Percentiles rank a stretch among this genome's conserved stretches.
These are phyloP conservation scores for Ogataea sp. DNA, from an alignment of 805 yeast species.

Conservation along the genomic window DNA sequence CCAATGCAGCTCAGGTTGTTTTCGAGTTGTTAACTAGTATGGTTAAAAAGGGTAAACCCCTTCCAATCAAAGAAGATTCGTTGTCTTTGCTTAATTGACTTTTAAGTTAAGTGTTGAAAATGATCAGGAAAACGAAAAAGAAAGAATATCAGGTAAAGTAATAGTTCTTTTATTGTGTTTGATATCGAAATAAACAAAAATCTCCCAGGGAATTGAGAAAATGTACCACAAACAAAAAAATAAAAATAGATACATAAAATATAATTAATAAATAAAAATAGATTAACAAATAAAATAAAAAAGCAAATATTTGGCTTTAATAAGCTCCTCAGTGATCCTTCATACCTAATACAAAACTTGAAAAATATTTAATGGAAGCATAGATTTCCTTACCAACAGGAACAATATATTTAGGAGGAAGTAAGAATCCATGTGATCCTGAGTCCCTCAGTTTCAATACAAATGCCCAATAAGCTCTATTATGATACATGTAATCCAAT, in stretches of 20 bases:
- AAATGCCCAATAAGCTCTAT: conserved; percentile 76
- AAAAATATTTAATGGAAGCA: conserved; percentile 60
- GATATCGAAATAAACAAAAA: too few species aligned
- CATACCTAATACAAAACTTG: conserved; percentile 36
- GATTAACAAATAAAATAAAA: too few species aligned
- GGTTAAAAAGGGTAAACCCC: conserved; percentile 44
- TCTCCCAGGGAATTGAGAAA: too few species aligned
- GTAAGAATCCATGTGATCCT: conserved; percentile 74
- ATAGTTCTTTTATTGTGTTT: too few species aligned
- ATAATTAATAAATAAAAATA: too few species aligned
- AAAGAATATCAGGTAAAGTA: too few species aligned
- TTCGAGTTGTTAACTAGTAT: conserved; percentile 66
- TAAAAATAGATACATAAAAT: too few species aligned
- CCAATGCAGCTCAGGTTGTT: conserved; percentile 65
- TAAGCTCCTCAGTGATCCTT: too few species aligned
- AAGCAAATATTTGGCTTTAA: too few species aligned
- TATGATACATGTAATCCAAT: conserved; percentile 77
- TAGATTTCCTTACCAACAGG: conserved; percentile 77
- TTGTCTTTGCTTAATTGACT: background rate
- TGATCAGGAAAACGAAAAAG: background rate
- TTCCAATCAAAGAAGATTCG: conserved; percentile 5
- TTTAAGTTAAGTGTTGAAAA: background rate
- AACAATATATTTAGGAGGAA: conserved; percentile 59
- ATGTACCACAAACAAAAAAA: too few species aligned
- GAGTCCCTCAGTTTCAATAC: conserved; percentile 76